A percentile compares a stretch with the other conserved stretches of the same genome.
These are phyloP conservation scores for Morella rubra DNA, from an alignment of 306 rosid genomes.

Conservation along the genomic window DNA sequence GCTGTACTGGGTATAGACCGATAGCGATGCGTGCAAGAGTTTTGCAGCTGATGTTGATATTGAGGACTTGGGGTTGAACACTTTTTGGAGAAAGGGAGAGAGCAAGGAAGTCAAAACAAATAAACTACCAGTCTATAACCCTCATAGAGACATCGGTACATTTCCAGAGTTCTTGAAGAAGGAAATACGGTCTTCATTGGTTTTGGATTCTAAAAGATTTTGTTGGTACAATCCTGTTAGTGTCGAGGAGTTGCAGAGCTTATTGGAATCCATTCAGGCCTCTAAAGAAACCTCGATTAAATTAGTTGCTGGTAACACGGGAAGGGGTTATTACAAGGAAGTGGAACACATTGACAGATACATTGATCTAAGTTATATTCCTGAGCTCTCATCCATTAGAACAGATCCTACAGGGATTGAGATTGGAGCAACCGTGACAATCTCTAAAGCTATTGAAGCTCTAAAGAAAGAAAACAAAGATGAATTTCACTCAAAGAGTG, in stretches of 20 bases:
- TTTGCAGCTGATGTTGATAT: constrained; percentile 82
- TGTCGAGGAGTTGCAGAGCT: constrained; percentile 49
- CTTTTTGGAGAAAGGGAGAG: constrained; percentile 73
- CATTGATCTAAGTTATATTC: constrained; percentile 53
- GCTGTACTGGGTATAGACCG: constrained; percentile 90
- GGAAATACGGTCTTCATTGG: constrained; percentile 37
- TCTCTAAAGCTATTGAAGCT: constrained; percentile 63
- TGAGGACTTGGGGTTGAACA: constrained; percentile 86
- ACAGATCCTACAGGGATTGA: constrained; percentile 60
- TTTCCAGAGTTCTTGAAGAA: constrained; percentile 68
- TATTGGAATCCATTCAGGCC: constrained; percentile 30
- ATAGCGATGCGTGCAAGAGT: constrained; percentile 94
- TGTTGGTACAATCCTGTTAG: constrained; percentile 61
- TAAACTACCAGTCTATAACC: constrained; percentile 50
- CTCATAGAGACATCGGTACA: constrained; percentile 18
- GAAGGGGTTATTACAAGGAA: constrained; percentile 77
- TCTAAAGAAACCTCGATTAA: constrained; percentile 33
- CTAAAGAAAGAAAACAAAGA: constrained; percentile 31
- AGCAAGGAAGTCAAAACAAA: constrained; percentile 40
- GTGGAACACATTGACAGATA: constrained; percentile 44
- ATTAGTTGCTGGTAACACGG: constrained; percentile 77
- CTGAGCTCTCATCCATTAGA: constrained; percentile 53
- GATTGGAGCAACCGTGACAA: constrained; percentile 70
- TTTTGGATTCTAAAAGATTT: constrained; percentile 41
- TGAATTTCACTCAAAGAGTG: constrained; percentile 38